Percentiles rank a stretch among this genome's conserved stretches.
Evolutionary conservation across 352 stramenopile genomes (phyloP).

Genomic region (Phytopythium montanum): DNA sequence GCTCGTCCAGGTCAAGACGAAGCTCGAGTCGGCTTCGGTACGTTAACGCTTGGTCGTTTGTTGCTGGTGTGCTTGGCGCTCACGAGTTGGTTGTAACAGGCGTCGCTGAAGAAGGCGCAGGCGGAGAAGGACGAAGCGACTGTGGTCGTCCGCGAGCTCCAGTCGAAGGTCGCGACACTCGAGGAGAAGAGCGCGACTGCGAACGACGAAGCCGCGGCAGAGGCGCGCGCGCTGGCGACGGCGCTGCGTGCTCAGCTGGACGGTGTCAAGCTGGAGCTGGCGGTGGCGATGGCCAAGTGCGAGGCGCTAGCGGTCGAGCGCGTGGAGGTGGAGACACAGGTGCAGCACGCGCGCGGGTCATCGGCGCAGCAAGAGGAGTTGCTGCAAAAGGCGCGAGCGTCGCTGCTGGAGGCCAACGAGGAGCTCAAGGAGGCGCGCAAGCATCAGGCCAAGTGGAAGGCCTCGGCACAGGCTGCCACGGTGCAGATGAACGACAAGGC

Average conservation of each 20-base stretch:
- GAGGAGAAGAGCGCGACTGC: conserved; percentile 40
- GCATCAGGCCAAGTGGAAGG: conserved; percentile 71
- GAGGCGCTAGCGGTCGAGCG: conserved; percentile 28
- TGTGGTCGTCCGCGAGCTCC: conserved; percentile 33
- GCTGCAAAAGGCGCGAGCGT: conserved; percentile 66
- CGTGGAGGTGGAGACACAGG: conserved; percentile 25
- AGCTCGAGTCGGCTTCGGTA: conserved; percentile 11
- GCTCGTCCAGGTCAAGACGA: conserved; percentile 17
- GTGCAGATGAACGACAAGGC: conserved; percentile 61
- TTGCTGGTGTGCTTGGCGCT: not conserved
- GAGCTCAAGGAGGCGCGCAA: conserved; percentile 74
- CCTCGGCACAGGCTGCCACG: conserved; percentile 57
- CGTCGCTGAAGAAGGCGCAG: conserved; percentile 26
- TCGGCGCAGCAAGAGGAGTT: conserved; percentile 51
- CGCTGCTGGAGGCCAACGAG: conserved; percentile 64
- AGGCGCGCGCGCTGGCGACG: conserved; percentile 24
- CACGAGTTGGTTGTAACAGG: not conserved
- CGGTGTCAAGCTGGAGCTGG: conserved; percentile 24
- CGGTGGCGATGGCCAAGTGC: conserved; percentile 28
- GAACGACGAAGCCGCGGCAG: conserved; percentile 20
- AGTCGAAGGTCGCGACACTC: conserved; percentile 46
- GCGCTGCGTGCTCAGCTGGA: conserved; percentile 34
- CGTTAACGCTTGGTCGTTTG: not conserved
- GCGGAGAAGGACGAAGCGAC: conserved; percentile 39
- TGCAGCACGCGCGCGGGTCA: conserved; percentile 37